Evolutionary conservation across 140 eudicot genomes (phyloP).

Genomic region (Erigeron philadelphicus): DNA sequence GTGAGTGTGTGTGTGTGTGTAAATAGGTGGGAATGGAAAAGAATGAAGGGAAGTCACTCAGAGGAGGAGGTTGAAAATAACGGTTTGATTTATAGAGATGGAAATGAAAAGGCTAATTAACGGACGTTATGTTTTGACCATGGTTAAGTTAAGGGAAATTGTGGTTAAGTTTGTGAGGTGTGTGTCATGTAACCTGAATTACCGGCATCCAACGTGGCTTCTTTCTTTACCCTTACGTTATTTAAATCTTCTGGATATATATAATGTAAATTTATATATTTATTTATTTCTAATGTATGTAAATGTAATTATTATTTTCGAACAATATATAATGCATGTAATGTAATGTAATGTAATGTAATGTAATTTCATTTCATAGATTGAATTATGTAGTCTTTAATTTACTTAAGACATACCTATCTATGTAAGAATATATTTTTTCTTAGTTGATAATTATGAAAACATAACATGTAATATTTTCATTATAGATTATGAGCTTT

Average conservation of each 20-base stretch:
- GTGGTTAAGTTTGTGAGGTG: neutral
- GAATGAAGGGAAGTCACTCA: neutral
- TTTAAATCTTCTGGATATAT: neutral
- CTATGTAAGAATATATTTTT: too few relatives aligned
- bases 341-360: too few relatives aligned
- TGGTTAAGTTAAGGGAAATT: conserved; percentile 18
- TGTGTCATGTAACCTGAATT: neutral
- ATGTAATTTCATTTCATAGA: too few relatives aligned
- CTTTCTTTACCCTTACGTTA: neutral
- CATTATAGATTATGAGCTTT: too few relatives aligned
- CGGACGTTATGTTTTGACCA: conserved; percentile 30
- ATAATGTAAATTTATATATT: too few relatives aligned
- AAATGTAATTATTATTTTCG: too few relatives aligned
- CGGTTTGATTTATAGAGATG: conserved; percentile 41
- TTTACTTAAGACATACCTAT: too few relatives aligned
- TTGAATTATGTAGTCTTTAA: too few relatives aligned
- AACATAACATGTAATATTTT: too few relatives aligned
- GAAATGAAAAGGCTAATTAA: conserved; percentile 25
- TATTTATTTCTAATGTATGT: too few relatives aligned
- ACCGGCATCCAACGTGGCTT: neutral
- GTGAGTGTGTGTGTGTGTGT: neutral
- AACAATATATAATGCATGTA: too few relatives aligned
- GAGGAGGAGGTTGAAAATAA: conserved; percentile 29
- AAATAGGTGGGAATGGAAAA: conserved; percentile 24
- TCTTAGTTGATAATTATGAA: too few relatives aligned